Conservation (phyloP, 306 rosid species). For the Ochetophila trinervis region DNA sequence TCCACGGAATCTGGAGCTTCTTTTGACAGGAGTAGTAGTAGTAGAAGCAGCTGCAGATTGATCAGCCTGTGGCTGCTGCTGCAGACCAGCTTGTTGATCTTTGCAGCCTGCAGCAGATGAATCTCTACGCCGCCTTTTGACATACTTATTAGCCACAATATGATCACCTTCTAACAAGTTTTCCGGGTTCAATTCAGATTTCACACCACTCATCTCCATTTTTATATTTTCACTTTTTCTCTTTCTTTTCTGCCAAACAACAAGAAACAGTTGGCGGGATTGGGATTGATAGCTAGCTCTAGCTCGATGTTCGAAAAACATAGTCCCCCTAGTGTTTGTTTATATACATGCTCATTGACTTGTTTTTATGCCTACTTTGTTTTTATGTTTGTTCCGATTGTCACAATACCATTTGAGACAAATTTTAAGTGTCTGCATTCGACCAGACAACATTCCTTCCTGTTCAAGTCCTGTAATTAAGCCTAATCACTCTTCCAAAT, state of each 20-base stretch:
- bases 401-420: constrained; percentile 33
- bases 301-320: constrained; percentile 18
- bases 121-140: constrained; percentile 53
- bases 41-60: constrained; percentile 22
- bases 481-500: too few species aligned
- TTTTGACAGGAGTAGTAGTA: constrained; percentile 27
- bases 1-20: constrained; percentile 48
- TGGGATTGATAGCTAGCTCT: background rate
- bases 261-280: constrained; percentile 13
- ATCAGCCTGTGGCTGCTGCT: constrained; percentile 25
- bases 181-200: constrained; percentile 38
- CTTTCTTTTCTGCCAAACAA: constrained; percentile 11
- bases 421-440: constrained; percentile 27
- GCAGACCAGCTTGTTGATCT: constrained; percentile 32
- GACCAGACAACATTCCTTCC: constrained; percentile 10
- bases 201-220: constrained; percentile 46
- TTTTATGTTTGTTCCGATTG: constrained; percentile 41
- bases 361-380: constrained; percentile 33
- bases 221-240: background rate
- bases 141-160: constrained; percentile 23
- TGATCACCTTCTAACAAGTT: constrained; percentile 34
- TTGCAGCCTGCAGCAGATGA: constrained; percentile 24
- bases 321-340: constrained; percentile 5
- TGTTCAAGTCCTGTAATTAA: constrained; percentile 15
- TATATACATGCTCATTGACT: constrained; percentile 21